Percentiles rank a stretch among this genome's conserved stretches.
phyloP scores from a whole-genome alignment of 176 grass and related monocot genomes.

The Alopecurus myosuroides region DNA sequence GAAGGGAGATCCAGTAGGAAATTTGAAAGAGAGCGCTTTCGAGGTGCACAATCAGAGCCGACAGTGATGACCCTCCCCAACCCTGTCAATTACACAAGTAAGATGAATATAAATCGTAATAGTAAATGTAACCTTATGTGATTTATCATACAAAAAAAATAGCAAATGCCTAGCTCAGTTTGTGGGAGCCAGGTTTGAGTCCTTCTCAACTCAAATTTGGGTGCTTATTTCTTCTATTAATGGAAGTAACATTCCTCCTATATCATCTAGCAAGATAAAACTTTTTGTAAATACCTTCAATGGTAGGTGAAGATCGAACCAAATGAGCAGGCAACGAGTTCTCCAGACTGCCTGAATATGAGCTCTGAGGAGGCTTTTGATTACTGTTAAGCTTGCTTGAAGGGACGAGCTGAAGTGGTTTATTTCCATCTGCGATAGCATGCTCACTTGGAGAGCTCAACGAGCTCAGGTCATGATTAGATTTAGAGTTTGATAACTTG shows the following conservation, averaged over 20 bases:
- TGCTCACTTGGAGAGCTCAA: constrained; percentile 41
- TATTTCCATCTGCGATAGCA: constrained; percentile 38
- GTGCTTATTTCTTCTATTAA: not conserved
- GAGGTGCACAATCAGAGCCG: constrained; percentile 45
- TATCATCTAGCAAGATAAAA: not conserved
- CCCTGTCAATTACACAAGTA: constrained; percentile 42
- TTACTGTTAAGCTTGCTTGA: constrained; percentile 22
- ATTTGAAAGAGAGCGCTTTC: constrained; percentile 65
- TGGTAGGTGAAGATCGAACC: constrained; percentile 30
- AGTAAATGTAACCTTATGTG: not conserved
- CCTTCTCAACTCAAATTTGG: not conserved
- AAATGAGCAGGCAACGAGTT: constrained; percentile 31
- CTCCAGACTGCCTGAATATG: constrained; percentile 24
- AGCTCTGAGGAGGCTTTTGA: constrained; percentile 29
- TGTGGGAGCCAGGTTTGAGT: not conserved
- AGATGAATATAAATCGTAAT: constrained; percentile 20
- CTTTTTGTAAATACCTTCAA: constrained; percentile 11
- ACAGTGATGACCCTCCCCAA: constrained; percentile 4
- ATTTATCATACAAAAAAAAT: not conserved
- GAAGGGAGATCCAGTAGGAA: constrained; percentile 57
- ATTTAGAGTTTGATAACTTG: constrained; percentile 51
- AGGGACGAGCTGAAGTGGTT: constrained; percentile 35
- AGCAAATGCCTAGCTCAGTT: not conserved
- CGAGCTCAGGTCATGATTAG: constrained; percentile 52
- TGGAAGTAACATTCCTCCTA: not conserved